Evolutionary conservation across 2,329 filamentous ascomycete genomes (phyloP).

Genomic region (Fusarium sublunatum): DNA sequence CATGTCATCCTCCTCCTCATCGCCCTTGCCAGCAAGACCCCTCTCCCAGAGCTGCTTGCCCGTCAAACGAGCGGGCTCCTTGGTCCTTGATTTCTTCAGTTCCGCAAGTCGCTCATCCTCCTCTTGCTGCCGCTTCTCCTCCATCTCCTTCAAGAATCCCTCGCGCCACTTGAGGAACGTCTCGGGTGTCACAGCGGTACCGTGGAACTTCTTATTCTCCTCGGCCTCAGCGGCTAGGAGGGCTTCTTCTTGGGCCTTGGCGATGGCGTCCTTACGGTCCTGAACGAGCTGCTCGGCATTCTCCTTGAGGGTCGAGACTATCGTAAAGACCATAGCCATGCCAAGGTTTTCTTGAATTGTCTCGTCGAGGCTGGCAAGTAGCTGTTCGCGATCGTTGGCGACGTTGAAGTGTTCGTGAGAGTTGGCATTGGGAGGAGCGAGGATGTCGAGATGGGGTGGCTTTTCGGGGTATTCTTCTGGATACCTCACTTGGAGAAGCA

Average conservation of each 20-base stretch:
- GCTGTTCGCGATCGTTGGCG: slow-evolving; percentile 78
- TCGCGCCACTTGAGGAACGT: slow-evolving; percentile 86
- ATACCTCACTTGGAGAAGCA: slow-evolving; percentile 88
- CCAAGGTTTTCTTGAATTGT: slow-evolving; percentile 92
- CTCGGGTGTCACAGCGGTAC: slow-evolving; percentile 87
- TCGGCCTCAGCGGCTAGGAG: slow-evolving; percentile 77
- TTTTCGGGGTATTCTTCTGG: slow-evolving; percentile 92
- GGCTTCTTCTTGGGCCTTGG: slow-evolving; percentile 67
- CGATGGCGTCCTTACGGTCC: slow-evolving; percentile 74
- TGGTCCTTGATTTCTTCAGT: slow-evolving; percentile 80
- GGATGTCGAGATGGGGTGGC: slow-evolving; percentile 83
- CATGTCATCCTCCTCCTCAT: slow-evolving; percentile 74
- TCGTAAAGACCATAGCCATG: slow-evolving; percentile 97
- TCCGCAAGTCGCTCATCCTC: slow-evolving; percentile 86
- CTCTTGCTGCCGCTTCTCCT: slow-evolving; percentile 73
- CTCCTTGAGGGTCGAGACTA: slow-evolving; percentile 90
- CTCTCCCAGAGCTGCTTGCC: slow-evolving; percentile 83
- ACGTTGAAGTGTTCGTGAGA: slow-evolving; percentile 81
- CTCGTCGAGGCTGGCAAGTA: slow-evolving; percentile 77
- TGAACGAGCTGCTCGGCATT: slow-evolving; percentile 85
- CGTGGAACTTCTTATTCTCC: slow-evolving; percentile 97
- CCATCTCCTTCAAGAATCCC: slow-evolving; percentile 82
- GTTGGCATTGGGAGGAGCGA: slow-evolving; percentile 75
- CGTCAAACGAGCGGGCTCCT: slow-evolving; percentile 78
- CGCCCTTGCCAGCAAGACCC: slow-evolving; percentile 74